These are phyloP conservation scores for Evansstolkia leycettana DNA, from an alignment of 495 filamentous ascomycete genomes.

Conservation along the genomic window DNA sequence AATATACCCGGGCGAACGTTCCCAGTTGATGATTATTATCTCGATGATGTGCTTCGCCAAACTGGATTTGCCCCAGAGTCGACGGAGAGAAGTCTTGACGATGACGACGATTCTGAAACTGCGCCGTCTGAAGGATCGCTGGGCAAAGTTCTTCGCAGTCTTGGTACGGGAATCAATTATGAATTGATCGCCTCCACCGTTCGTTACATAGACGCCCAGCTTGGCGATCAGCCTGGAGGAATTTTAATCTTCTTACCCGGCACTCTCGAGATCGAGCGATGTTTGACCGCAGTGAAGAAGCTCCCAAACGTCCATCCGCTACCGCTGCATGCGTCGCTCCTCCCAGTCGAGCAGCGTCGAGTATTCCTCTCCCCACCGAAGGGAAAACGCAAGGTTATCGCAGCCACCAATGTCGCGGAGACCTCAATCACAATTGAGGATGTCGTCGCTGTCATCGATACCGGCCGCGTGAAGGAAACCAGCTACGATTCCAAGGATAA, in stretches of 20 bases:
- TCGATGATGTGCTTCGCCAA: conserved; percentile 75
- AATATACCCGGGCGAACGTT: conserved; percentile 84
- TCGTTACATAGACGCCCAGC: conserved; percentile 61
- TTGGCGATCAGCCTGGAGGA: conserved; percentile 59
- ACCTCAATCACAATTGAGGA: conserved; percentile 98
- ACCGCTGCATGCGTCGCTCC: conserved; percentile 85
- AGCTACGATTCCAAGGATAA: conserved; percentile 87
- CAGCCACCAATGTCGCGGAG: conserved; percentile 92
- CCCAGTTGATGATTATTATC: conserved; percentile 79
- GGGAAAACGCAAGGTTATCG: conserved; percentile 82
- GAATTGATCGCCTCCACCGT: conserved; percentile 73
- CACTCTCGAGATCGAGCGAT: conserved; percentile 72
- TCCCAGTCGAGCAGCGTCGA: conserved; percentile 70
- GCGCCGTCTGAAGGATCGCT: conserved; percentile 32
- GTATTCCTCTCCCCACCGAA: conserved; percentile 69
- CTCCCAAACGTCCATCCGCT: conserved; percentile 67
- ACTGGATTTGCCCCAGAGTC: conserved; percentile 54
- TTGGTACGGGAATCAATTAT: conserved; percentile 88
- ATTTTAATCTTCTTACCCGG: conserved; percentile 92
- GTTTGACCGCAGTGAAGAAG: conserved; percentile 53
- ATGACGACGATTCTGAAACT: conserved; percentile 24
- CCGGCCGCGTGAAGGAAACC: conserved; percentile 90
- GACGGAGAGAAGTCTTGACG: conserved; percentile 18
- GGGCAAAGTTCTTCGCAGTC: conserved; percentile 53
- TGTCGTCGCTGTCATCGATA: conserved; percentile 92